Evolutionary conservation across 1,284 basidiomycete genomes (phyloP).

Genomic region (Microbotryum silenes-acaulis): DNA sequence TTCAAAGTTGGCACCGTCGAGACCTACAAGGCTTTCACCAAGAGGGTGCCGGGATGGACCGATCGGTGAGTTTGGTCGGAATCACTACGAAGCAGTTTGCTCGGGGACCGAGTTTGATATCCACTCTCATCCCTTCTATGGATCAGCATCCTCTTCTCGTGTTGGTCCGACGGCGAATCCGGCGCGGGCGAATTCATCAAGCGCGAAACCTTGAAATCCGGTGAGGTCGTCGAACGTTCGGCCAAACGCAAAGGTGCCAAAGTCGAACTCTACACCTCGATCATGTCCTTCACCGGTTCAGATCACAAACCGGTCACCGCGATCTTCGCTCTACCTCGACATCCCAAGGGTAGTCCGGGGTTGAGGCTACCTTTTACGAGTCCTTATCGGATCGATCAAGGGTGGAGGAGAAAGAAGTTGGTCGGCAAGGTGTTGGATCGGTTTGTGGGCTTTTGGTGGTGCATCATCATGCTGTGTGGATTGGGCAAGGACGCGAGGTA

Average conservation of each 20-base stretch:
- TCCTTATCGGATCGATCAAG: constrained; percentile 34
- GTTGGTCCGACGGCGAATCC: constrained; percentile 52
- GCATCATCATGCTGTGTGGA: constrained; percentile 61
- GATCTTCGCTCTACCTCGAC: constrained; percentile 67
- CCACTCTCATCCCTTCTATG: too few relatives aligned
- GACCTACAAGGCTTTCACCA: constrained; percentile 53
- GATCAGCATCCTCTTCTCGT: constrained; percentile 63
- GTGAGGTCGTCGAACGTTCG: neutral
- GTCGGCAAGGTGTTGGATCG: constrained; percentile 61
- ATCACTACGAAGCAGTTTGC: too few relatives aligned
- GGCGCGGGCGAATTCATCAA: constrained; percentile 14
- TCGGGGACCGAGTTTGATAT: too few relatives aligned
- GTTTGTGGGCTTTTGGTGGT: constrained; percentile 65
- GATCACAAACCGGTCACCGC: constrained; percentile 47
- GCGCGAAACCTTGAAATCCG: too few relatives aligned
- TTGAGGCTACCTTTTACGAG: constrained; percentile 48
- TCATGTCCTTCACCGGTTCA: constrained; percentile 13
- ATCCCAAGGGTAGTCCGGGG: neutral
- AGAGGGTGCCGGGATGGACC: constrained; percentile 85
- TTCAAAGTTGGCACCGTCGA: constrained; percentile 69
- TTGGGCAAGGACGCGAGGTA: constrained; percentile 51
- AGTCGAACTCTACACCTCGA: constrained; percentile 13
- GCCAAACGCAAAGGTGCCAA: neutral
- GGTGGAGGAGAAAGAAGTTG: constrained; percentile 53
- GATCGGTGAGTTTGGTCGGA: constrained; percentile 50